Base-by-base conservation (phyloP, 73 alveolate genomes). In the Paramecium octaurelia region DNA sequence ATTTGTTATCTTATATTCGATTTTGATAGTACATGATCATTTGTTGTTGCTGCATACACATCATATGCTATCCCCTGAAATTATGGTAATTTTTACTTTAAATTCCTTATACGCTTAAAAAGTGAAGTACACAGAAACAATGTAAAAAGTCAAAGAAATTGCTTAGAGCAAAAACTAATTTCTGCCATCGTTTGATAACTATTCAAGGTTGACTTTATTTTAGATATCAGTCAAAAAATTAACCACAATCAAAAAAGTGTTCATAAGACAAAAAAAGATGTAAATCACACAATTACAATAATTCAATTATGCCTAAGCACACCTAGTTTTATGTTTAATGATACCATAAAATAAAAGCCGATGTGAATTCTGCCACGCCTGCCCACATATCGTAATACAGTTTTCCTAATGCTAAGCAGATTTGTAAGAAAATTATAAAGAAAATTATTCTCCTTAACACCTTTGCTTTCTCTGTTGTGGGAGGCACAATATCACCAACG, bases 1-100 rank as follows among this genome's bases (percentile, higher is more conserved):
- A 73, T 11, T 40, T 73, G 31, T 54, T 54, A 73, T 40, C 31
- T 73, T 8, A 73, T 73, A 73, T 36, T 73, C 16, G 87, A 73
- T 73, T 73, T 73, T 16, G 87, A 73, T 10, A 73, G 87, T 18
- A 73, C 87, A 34, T 73, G 29, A 27, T 80, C 75, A 44, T 80
- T 80, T 4, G 76, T 80, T 48, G 91, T 80, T 48, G 91, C 91
- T n/a, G 91, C 91, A 44, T 80, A 80, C 3, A 80, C 91, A 80
- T 80, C 91, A 80, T 80, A 80, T 10, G 91, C 91, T 18, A 80
- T 80, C 3, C 91, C 91, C 91, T 80, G n/a, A 14, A 38, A 12
- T n/a, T 14, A 18, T 44, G 3, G 8, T 6, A 43, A 38, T 21
- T 40, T 18, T 80, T 80, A 80, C 91, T 43, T 80, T 80, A 80